Evolutionary conservation across 139 green algal genomes (phyloP).

Genomic region (Coelastrella sp.): DNA sequence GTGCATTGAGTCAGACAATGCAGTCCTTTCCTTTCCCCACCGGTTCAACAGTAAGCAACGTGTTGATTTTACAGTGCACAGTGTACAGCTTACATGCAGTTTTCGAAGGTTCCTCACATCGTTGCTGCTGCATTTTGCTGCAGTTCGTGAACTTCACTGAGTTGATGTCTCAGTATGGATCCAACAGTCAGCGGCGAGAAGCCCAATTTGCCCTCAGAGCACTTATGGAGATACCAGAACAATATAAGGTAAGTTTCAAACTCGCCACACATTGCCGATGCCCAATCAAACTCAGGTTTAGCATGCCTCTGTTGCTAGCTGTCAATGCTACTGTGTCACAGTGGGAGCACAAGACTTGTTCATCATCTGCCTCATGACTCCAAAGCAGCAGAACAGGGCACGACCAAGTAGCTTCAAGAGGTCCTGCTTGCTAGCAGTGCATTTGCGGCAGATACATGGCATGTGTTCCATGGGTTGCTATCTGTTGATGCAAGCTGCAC

Average conservation of each 20-base stretch:
- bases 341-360: no score
- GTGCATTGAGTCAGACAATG: no score
- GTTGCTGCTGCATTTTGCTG: conserved; percentile 9
- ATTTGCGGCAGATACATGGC: not conserved
- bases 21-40: no score
- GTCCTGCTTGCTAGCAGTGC: no score
- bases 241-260: conserved; percentile 72
- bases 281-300: not conserved
- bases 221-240: conserved; percentile 86
- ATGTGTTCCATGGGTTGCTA: not conserved
- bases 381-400: no score
- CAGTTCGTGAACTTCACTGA: conserved; percentile 87
- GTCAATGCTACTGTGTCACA: no score
- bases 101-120: not conserved
- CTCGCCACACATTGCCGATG: not conserved
- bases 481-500: no score
- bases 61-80: no score
- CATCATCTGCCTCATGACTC: no score
- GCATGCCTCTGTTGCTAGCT: not conserved
- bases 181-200: conserved; percentile 40
- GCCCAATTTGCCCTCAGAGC: conserved; percentile 75
- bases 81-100: not conserved
- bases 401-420: no score
- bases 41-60: no score
- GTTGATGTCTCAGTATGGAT: conserved; percentile 6